A percentile compares a stretch with the other conserved stretches of the same genome.
phyloP scores from a whole-genome alignment of 345 rosid species.

The Salix exigua region DNA sequence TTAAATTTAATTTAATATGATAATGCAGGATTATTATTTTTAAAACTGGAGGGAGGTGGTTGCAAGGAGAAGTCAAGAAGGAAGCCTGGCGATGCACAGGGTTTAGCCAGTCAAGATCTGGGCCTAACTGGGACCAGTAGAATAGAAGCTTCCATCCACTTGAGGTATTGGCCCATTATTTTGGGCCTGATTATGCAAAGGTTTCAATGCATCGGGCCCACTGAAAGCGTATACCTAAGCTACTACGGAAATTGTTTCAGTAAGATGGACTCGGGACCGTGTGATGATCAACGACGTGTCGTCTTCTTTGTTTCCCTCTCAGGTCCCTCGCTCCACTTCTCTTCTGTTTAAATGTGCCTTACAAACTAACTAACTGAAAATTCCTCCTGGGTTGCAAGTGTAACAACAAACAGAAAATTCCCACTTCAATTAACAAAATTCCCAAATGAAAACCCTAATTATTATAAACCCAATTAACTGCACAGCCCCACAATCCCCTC shows the following conservation, averaged over 20 bases:
- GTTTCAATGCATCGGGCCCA: neutral
- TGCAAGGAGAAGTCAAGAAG: too few relatives aligned
- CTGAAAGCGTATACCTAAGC: neutral
- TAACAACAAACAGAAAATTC: neutral
- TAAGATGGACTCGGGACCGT: neutral
- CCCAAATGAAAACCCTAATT: constrained; percentile 29
- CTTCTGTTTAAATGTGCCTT: neutral
- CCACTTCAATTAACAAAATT: neutral
- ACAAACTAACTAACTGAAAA: neutral
- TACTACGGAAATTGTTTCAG: too few relatives aligned
- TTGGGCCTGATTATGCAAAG: neutral
- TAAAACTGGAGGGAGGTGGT: too few relatives aligned
- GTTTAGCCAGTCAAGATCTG: too few relatives aligned
- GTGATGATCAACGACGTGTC: too few relatives aligned
- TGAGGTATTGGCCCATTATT: neutral
- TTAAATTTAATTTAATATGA: too few relatives aligned
- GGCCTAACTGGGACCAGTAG: neutral
- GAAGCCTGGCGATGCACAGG: too few relatives aligned
- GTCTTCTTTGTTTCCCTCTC: too few relatives aligned
- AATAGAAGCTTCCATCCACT: neutral
- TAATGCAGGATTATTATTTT: too few relatives aligned
- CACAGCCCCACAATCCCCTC: constrained; percentile 10
- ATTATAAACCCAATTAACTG: constrained; percentile 10
- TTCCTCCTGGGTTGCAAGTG: neutral
- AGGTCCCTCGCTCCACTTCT: too few relatives aligned